phyloP scores from a whole-genome alignment of 768 basidiomycete genomes.

The Cystobasidium tubakii region DNA sequence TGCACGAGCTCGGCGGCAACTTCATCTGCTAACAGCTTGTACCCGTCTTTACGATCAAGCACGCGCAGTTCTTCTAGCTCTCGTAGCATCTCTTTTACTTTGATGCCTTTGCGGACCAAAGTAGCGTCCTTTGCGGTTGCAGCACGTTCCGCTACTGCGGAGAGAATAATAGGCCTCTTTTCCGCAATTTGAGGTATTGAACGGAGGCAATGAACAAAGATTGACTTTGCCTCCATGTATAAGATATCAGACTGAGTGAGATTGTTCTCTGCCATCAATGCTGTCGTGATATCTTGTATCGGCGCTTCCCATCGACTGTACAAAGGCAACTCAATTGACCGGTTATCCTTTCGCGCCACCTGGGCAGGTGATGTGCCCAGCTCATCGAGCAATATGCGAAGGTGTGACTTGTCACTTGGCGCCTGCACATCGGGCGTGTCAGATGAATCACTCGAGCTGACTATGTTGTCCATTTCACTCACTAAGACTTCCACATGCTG shows the following conservation, averaged over 20 bases:
- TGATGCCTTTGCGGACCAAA: slow-evolving; percentile 93
- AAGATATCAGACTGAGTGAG: slow-evolving; percentile 95
- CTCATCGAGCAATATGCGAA: slow-evolving; percentile 93
- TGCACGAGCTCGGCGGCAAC: slow-evolving; percentile 91
- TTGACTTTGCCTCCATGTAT: slow-evolving; percentile 99
- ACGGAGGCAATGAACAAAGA: slow-evolving; percentile 93
- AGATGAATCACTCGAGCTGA: too few relatives aligned
- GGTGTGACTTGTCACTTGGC: slow-evolving; percentile 93
- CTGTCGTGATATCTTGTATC: slow-evolving; percentile 92
- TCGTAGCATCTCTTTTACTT: slow-evolving; percentile 97
- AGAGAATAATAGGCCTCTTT: slow-evolving; percentile 80
- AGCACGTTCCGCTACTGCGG: slow-evolving; percentile 82
- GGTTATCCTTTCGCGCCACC: slow-evolving; percentile 96
- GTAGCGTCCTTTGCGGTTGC: slow-evolving; percentile 96
- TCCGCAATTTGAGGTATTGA: slow-evolving; percentile 80
- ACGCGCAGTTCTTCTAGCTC: slow-evolving; percentile 87
- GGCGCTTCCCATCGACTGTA: slow-evolving; percentile 99
- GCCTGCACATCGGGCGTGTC: slow-evolving; percentile 57
- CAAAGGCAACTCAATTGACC: slow-evolving; percentile 79
- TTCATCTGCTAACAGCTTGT: slow-evolving; percentile 94
- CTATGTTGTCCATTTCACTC: slow-evolving; percentile 48
- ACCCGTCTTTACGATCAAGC: slow-evolving; percentile 73
- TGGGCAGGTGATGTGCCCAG: slow-evolving; percentile 87
- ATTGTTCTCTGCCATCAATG: slow-evolving; percentile 79
- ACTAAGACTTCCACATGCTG: slow-evolving; percentile 94